phyloP scores from a whole-genome alignment of 345 rosid genomes.

The Sonneratia alba region DNA sequence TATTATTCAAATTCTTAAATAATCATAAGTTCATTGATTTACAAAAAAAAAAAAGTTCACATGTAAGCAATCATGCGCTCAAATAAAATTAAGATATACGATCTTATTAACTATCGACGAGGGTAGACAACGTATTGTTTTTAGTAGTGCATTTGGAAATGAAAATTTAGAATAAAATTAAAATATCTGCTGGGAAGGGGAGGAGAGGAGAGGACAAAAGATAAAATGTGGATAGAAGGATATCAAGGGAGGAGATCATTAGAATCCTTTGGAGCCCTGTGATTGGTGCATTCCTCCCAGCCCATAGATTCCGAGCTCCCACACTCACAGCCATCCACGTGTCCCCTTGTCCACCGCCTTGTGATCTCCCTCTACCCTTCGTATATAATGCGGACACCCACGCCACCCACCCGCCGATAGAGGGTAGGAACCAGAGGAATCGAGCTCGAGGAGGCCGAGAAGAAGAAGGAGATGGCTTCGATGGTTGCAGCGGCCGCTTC shows the following conservation, averaged over 20 bases:
- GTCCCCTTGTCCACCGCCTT: background rate
- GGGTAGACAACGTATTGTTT: too few species aligned
- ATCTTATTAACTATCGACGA: too few species aligned
- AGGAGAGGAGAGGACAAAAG: too few species aligned
- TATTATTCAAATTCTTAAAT: too few species aligned
- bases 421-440: background rate
- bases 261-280: conserved; percentile 47
- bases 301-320: conserved; percentile 16
- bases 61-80: too few species aligned
- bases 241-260: conserved; percentile 40
- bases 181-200: too few species aligned
- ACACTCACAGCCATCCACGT: conserved; percentile 23
- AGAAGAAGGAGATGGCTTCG: conserved; percentile 10
- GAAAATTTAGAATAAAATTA: too few species aligned
- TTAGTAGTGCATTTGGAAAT: too few species aligned
- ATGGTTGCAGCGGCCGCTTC: conserved; percentile 39
- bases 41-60: too few species aligned
- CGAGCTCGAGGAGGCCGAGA: background rate
- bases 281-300: conserved; percentile 50
- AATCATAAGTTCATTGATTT: too few species aligned
- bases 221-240: conserved; percentile 56
- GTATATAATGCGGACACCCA: conserved; percentile 1
- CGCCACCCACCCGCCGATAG: background rate
- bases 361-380: conserved; percentile 6
- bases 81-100: too few species aligned